Conservation (phyloP, 2,329 filamentous ascomycete species). For the Leptographium procerum region DNA sequence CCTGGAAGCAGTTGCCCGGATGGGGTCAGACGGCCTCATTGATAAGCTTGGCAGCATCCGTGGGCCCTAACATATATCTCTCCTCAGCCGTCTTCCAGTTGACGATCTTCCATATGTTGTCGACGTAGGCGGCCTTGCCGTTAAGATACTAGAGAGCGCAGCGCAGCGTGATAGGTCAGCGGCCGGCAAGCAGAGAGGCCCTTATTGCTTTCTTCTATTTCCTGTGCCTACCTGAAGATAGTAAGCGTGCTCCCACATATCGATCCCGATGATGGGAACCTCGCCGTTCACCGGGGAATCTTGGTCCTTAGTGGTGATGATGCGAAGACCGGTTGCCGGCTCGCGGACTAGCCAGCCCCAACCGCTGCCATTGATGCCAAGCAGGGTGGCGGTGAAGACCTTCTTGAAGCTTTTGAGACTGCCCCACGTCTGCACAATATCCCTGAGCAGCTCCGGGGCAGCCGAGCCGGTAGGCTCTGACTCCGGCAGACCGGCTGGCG, state of each 20-base stretch:
- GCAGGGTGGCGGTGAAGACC: constrained; percentile 51
- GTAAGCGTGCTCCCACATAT: constrained; percentile 94
- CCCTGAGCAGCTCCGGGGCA: constrained; percentile 34
- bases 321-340: constrained; percentile 46
- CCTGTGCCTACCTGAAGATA: constrained; percentile 55
- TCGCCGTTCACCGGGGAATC: constrained; percentile 57
- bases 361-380: constrained; percentile 70
- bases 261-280: constrained; percentile 64
- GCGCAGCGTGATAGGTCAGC: neutral
- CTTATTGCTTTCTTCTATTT: neutral
- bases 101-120: constrained; percentile 67
- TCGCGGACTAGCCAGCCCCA: constrained; percentile 80
- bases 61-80: constrained; percentile 40
- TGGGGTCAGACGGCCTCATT: constrained; percentile 23
- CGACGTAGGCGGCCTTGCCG: constrained; percentile 61
- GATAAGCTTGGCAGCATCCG: constrained; percentile 34
- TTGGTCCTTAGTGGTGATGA: constrained; percentile 78
- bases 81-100: constrained; percentile 64
- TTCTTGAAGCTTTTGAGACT: constrained; percentile 53
- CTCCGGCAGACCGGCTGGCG: constrained; percentile 44
- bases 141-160: constrained; percentile 51
- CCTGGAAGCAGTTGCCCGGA: too few relatives aligned
- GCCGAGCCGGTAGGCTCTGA: constrained; percentile 33
- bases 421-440: constrained; percentile 59
- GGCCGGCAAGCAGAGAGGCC: neutral